Base-by-base conservation (phyloP, 2,329 filamentous ascomycete genomes). In the Neonectria hederae region DNA sequence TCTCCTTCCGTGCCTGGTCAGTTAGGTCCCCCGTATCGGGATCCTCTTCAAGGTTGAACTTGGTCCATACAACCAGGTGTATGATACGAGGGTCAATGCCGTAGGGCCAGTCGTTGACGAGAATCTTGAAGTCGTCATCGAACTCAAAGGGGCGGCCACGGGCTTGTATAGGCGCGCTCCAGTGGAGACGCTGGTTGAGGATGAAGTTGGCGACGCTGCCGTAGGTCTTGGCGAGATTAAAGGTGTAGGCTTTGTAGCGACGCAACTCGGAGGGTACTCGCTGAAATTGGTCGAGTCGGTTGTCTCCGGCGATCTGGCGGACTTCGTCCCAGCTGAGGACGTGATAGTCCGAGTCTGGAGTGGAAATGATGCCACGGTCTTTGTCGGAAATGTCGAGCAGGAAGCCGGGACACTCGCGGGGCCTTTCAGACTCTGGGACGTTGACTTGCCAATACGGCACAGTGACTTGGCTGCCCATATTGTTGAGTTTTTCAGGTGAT, bases 41-140 rank as follows among this genome's bases (percentile, higher is more conserved):
- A 71, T 96, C 90, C 62, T 94, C 91, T 57, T 89, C 84, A 24
- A 97, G 82, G 52, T 86, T 84, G 74, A 97, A 97, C 78, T 97
- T 97, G 52, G 92, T 96, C 95, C 95, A 98, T 13, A 97, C 89
- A 5, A 97, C 92, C 3, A 97, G 83, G 76, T 97, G 95, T 17
- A 92, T 87, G 68, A 97, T 94, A 55, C 86, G 84, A 51, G 82
- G 75, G 72, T 96, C 93, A 57, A 97, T 84, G 0, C 93, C 94
- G 74, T 97, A 98, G 0, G 95, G 95, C 92, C 94, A 97, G 83
- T 98, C 94, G 75, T 98, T 98, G 79, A 87, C 88, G 43, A 97
- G 78, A 52, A 97, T 89, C 77, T 89, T 93, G 72, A 90, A 80
- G 74, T 96, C 91, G 10, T 82, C 81, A 0, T 78, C 78, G 58